Percentiles rank a stretch among this genome's conserved stretches.
Conservation (phyloP, 78 protist species). For the Andalucia godoyi region DNA sequence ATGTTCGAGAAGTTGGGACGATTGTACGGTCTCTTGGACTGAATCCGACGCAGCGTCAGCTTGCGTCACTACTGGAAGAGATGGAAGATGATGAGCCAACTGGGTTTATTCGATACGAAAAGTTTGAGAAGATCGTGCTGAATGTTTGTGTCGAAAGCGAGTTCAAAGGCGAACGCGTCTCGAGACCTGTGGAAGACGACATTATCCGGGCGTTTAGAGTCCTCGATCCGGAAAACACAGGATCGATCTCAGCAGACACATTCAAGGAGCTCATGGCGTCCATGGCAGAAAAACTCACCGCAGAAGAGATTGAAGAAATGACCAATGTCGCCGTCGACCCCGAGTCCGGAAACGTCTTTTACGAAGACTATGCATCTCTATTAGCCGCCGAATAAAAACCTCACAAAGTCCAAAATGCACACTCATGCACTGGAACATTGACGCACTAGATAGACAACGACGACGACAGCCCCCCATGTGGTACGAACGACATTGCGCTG, state of each 20-base stretch:
- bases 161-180: neutral
- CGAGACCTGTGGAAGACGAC: neutral
- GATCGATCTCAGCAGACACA: constrained; percentile 1
- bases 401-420: too few relatives aligned
- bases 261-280: neutral
- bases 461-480: too few relatives aligned
- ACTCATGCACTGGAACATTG: too few relatives aligned
- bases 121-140: neutral
- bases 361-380: constrained; percentile 13
- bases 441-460: too few relatives aligned
- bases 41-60: constrained; percentile 10
- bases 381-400: neutral
- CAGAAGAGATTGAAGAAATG: neutral
- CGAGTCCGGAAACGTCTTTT: neutral
- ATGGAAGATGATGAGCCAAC: constrained; percentile 16
- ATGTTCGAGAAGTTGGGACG: constrained; percentile 30
- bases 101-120: constrained; percentile 2
- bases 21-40: constrained; percentile 13
- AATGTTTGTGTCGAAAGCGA: neutral
- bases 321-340: constrained; percentile 2
- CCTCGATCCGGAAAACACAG: constrained; percentile 10
- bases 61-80: constrained; percentile 1
- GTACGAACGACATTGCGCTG: too few relatives aligned
- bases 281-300: neutral
- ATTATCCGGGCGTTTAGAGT: neutral